Evolutionary conservation across 2,329 filamentous ascomycete species (phyloP).

Genomic region (Aspergillus sp.): DNA sequence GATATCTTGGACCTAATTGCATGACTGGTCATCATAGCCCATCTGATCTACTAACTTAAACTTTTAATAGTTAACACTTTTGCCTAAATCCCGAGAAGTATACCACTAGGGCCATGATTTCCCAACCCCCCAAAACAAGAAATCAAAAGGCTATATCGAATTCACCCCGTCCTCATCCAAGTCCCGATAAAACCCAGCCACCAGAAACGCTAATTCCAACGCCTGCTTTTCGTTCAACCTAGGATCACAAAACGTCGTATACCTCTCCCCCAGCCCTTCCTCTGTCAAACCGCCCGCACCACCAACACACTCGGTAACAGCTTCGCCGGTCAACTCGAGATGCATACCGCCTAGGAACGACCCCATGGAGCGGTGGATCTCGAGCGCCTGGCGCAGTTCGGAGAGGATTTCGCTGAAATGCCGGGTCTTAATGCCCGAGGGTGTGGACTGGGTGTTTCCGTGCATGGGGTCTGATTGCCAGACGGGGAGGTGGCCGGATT

Average conservation of each 20-base stretch:
- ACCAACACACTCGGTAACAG: slow-evolving; percentile 91
- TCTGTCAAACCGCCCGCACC: slow-evolving; percentile 81
- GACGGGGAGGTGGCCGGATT: slow-evolving; percentile 67
- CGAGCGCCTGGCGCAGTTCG: slow-evolving; percentile 74
- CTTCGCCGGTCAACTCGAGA: slow-evolving; percentile 88
- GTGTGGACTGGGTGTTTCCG: slow-evolving; percentile 62
- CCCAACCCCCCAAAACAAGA: too few relatives aligned
- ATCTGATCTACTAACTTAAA: too few relatives aligned
- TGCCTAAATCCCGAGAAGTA: too few relatives aligned
- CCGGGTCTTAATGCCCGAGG: slow-evolving; percentile 78
- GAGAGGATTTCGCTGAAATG: slow-evolving; percentile 83
- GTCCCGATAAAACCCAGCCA: slow-evolving; percentile 69
- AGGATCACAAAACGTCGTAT: slow-evolving; percentile 94
- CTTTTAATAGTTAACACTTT: too few relatives aligned
- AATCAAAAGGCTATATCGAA: slow-evolving; percentile 3
- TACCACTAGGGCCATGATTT: too few relatives aligned
- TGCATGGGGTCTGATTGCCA: slow-evolving; percentile 99
- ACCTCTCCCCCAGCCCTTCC: slow-evolving; percentile 80
- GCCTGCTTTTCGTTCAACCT: slow-evolving; percentile 96
- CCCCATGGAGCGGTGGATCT: slow-evolving; percentile 72
- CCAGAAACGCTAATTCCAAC: slow-evolving; percentile 84
- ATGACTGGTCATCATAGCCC: too few relatives aligned
- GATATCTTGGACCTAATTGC: too few relatives aligned
- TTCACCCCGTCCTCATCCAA: slow-evolving; percentile 25
- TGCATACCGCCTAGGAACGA: slow-evolving; percentile 92